Base-by-base conservation (phyloP, 2,329 filamentous ascomycete species). In the Teratosphaeria epicoccoides region DNA sequence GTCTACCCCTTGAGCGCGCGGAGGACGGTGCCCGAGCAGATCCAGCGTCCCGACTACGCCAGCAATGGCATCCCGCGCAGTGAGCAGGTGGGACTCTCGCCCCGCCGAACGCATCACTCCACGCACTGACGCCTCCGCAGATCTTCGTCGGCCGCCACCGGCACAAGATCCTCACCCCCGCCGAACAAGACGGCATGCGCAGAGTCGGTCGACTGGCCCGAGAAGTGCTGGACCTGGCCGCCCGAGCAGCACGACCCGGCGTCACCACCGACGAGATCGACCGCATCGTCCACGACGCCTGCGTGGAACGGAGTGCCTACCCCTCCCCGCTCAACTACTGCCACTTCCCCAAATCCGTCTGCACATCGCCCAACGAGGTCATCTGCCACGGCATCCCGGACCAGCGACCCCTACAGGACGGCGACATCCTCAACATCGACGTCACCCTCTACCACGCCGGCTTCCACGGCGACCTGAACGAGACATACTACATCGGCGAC, bases 361-460 rank as follows among this genome's bases (percentile, higher is more conserved):
- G 93, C 72, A 97, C 91, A 2, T 97, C 91, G 2, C 73, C 87
- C 47, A 98, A 98, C 75, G 93, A 98, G 72, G 87, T 95, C 58
- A 97, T 98, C 69, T 98, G 93, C 75, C 93, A 98, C 76, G 93
- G 93, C 49, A 98, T 98, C 57, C 93, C 93, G 14, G 93, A 98
- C 65, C 83, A 95, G 68, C 82, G 93, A 51, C 77, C 86, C 6
- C 78, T 98, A 1, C 72, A 88, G 57, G 91, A 98, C 61, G 93
- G 93, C 56, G 93, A 98, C 64, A 97, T 98, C 59, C 74, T 98
- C 65, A 98, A 98, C 73, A 89, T 98, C 59, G 93, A 98, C 62
- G 87, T 98, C 4, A 90, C 89, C 0, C 74, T 98, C 43, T 98
- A 94, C 71, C 89, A 97, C 68, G 87, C 84, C 55, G 93, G 93